Percentiles rank a stretch among this genome's conserved stretches.
Conservation (phyloP, 176 grass and related monocot species). For the Aegilops longissima region DNA sequence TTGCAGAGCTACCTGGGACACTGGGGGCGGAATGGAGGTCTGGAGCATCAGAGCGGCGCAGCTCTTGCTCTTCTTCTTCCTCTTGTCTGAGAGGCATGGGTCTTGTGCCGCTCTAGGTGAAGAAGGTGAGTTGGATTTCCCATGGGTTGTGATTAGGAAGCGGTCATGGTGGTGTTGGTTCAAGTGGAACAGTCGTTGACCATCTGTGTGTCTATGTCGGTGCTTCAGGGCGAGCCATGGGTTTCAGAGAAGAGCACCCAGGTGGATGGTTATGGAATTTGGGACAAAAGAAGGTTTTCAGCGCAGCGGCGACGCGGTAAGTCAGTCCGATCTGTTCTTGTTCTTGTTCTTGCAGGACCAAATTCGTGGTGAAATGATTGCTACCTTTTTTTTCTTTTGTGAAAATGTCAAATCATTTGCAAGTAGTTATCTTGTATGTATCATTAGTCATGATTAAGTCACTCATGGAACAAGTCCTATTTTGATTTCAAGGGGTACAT, state of each 20-base stretch:
- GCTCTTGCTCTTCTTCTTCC: slow-evolving; percentile 13
- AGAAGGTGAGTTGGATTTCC: slow-evolving; percentile 29
- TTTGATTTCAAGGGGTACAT: not conserved
- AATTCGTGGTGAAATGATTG: not conserved
- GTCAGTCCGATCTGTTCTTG: slow-evolving; percentile 27
- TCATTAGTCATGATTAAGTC: not conserved
- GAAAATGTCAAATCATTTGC: not conserved
- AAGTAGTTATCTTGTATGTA: not conserved
- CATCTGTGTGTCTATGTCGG: not conserved
- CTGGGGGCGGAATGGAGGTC: slow-evolving; percentile 37
- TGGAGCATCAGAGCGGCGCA: not conserved
- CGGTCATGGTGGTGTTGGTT: not conserved
- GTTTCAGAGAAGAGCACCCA: slow-evolving; percentile 26
- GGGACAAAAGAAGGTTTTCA: slow-evolving; percentile 15
- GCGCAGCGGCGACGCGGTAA: slow-evolving; percentile 46
- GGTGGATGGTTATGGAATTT: slow-evolving; percentile 41
- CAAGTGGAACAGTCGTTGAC: not conserved
- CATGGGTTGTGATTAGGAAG: not conserved
- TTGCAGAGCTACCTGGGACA: not conserved
- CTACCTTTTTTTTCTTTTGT: not conserved
- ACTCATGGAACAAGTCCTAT: not conserved
- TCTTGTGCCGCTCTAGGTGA: slow-evolving; percentile 24
- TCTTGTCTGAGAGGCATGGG: slow-evolving; percentile 20
- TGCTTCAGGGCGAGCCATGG: slow-evolving; percentile 36
- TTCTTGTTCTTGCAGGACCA: not conserved